Evolutionary conservation across 2,329 filamentous ascomycete species (phyloP).

Genomic region (Trichoderma asperellum): DNA sequence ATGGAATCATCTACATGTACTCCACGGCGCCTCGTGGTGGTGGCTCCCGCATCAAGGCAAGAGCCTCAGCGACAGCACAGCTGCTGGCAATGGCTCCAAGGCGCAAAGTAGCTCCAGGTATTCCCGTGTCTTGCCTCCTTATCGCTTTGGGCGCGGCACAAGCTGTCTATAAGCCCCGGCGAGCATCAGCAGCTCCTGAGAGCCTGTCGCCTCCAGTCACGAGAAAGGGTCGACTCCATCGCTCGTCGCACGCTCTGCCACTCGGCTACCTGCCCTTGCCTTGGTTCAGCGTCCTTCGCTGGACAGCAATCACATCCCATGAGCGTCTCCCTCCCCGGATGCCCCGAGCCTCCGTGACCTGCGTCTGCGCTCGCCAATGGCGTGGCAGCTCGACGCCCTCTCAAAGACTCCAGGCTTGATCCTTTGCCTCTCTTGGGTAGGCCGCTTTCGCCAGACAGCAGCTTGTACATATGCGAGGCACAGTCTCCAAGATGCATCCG

Average conservation of each 20-base stretch:
- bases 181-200: slow-evolving; percentile 14
- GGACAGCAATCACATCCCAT: slow-evolving; percentile 26
- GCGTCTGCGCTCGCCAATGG: slow-evolving; percentile 15
- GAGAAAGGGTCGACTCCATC: slow-evolving; percentile 10
- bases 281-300: slow-evolving; percentile 12
- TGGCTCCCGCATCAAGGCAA: neutral
- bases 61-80: neutral
- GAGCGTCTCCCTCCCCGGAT: slow-evolving; percentile 10
- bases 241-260: slow-evolving; percentile 9
- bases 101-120: slow-evolving; percentile 3
- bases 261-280: slow-evolving; percentile 26
- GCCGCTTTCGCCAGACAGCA: neutral
- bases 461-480: slow-evolving; percentile 27
- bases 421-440: neutral
- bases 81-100: neutral
- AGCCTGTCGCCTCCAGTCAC: slow-evolving; percentile 21
- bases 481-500: slow-evolving; percentile 26
- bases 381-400: neutral
- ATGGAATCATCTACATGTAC: neutral
- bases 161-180: neutral
- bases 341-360: slow-evolving; percentile 4
- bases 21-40: neutral
- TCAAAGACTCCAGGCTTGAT: neutral
- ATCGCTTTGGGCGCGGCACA: neutral
- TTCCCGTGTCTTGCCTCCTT: neutral